These are phyloP conservation scores for Chalaropsis ovoidea DNA, from an alignment of 2,329 filamentous ascomycete genomes.

Conservation along the genomic window DNA sequence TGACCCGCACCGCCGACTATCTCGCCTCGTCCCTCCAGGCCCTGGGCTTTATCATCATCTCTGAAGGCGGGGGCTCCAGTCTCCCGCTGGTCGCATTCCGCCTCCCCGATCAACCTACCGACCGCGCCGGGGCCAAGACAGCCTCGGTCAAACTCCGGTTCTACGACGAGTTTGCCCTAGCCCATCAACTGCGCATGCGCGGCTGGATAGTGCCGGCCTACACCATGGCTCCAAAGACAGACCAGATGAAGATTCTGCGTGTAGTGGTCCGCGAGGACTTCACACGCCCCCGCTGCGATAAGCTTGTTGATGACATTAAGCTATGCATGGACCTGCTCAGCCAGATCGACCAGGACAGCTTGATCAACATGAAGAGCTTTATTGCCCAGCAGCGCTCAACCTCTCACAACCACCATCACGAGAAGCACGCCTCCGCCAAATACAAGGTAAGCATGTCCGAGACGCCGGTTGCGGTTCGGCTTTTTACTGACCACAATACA, in stretches of 20 bases:
- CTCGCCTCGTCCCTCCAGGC: conserved; percentile 61
- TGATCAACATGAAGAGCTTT: conserved; percentile 60
- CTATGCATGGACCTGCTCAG: conserved; percentile 61
- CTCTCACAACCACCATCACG: conserved; percentile 42
- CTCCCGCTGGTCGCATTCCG: conserved; percentile 87
- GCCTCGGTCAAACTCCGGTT: conserved; percentile 41
- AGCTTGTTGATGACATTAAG: conserved; percentile 67
- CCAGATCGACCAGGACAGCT: conserved; percentile 59
- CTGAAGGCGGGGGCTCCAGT: conserved; percentile 62
- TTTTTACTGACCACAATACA: conserved; percentile 30
- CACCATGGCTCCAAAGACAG: conserved; percentile 86
- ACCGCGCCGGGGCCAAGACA: conserved; percentile 25
- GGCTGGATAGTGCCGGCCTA: conserved; percentile 94
- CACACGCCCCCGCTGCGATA: conserved; percentile 67
- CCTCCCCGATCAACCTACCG: conserved; percentile 47
- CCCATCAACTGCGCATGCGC: conserved; percentile 74
- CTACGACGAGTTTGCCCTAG: conserved; percentile 67
- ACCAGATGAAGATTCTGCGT: conserved; percentile 78
- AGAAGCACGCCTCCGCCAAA: conserved; percentile 42
- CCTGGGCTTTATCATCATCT: conserved; percentile 82
- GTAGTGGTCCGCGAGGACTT: conserved; percentile 93
- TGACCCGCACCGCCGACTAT: conserved; percentile 84
- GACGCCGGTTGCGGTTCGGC: not conserved
- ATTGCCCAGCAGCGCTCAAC: conserved; percentile 46
- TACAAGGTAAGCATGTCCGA: conserved; percentile 38